Percentiles rank a stretch among this genome's conserved stretches.
These are phyloP conservation scores for Metarhizium robertsii DNA, from an alignment of 2,329 filamentous ascomycete genomes.

Conservation along the genomic window DNA sequence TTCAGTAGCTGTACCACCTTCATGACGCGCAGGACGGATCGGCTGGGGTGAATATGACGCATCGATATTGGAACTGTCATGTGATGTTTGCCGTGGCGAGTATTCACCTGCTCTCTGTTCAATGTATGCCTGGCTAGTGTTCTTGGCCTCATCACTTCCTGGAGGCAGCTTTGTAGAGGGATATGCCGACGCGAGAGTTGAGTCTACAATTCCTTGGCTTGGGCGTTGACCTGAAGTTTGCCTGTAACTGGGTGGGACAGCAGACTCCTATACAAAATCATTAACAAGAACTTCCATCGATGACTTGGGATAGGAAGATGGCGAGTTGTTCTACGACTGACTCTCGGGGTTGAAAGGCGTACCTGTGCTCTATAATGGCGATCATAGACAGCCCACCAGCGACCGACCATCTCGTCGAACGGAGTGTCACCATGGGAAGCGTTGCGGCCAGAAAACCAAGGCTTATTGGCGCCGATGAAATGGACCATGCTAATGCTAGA, in stretches of 20 bases:
- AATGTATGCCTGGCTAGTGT: background rate
- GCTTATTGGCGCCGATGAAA: slow-evolving; percentile 88
- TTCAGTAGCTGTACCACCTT: background rate
- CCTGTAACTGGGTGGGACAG: background rate
- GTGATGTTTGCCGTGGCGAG: background rate
- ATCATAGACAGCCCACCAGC: slow-evolving; percentile 95
- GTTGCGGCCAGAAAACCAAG: slow-evolving; percentile 63
- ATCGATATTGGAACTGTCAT: background rate
- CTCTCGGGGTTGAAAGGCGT: slow-evolving; percentile 12
- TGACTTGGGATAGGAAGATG: background rate
- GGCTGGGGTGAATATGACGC: background rate
- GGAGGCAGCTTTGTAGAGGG: background rate
- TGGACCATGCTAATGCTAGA: slow-evolving; percentile 83
- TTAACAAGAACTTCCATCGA: background rate
- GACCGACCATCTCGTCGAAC: slow-evolving; percentile 74
- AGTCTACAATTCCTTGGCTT: background rate
- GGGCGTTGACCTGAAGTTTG: background rate
- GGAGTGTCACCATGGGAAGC: slow-evolving; percentile 46
- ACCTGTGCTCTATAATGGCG: slow-evolving; percentile 61
- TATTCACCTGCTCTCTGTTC: background rate
- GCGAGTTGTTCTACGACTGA: background rate
- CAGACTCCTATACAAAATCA: background rate
- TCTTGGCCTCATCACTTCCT: background rate
- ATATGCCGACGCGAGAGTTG: background rate
- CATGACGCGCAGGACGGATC: background rate